phyloP scores from a whole-genome alignment of 208 protist genomes.

The Acanthamoeba royreba region DNA sequence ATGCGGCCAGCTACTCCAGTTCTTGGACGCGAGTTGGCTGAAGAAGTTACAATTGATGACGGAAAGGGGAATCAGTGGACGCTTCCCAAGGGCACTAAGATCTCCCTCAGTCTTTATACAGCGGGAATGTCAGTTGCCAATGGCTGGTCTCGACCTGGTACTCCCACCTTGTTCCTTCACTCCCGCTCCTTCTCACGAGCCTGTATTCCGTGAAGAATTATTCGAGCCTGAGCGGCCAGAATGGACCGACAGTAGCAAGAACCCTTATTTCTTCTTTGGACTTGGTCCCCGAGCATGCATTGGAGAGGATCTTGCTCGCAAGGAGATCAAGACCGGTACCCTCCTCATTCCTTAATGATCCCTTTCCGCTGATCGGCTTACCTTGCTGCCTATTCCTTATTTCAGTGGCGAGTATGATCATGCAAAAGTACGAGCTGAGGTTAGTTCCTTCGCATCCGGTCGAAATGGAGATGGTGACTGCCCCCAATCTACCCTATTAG shows the following conservation, averaged over 20 bases:
- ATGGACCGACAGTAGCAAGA: not conserved
- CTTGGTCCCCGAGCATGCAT: not conserved
- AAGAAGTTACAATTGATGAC: not conserved
- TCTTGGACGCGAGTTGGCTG: not conserved
- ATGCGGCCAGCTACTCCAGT: not conserved
- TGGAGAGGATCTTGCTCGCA: not conserved
- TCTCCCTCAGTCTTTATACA: not conserved
- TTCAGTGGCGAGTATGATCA: not conserved
- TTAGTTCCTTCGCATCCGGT: not conserved
- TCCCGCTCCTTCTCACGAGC: not conserved
- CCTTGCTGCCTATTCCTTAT: not conserved
- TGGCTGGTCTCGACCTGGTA: not conserved
- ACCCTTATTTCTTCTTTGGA: not conserved
- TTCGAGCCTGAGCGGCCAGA: not conserved
- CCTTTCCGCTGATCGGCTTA: not conserved
- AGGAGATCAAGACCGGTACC: constrained; percentile 21
- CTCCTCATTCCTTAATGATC: not conserved
- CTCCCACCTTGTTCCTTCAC: not conserved
- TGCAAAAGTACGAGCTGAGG: not conserved
- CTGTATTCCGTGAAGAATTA: not conserved
- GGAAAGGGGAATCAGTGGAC: not conserved
- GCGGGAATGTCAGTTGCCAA: not conserved
- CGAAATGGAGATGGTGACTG: not conserved
- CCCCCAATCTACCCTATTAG: not conserved
- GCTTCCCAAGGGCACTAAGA: not conserved